A percentile compares a stretch with the other conserved stretches of the same genome.
These are phyloP conservation scores for Melocanna baccifera DNA, from an alignment of 176 grass and related monocot species.

Conservation along the genomic window DNA sequence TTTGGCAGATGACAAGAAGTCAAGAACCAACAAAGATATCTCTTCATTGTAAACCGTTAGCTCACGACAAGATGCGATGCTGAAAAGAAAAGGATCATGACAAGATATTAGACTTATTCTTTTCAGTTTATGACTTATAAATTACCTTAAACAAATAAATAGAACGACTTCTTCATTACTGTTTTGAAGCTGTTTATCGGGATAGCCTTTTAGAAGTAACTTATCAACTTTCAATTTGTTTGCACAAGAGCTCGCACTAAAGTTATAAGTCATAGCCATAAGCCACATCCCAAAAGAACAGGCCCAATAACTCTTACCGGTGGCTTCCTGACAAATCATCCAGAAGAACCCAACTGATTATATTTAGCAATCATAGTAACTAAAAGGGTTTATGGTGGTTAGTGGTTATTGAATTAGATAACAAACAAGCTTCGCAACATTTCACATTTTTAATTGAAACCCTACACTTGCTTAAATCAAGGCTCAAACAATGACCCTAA, in stretches of 20 bases:
- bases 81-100: not conserved
- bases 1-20: not conserved
- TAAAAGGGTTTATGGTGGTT: not conserved
- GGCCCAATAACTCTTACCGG: not conserved
- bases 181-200: too few species aligned
- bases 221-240: too few species aligned
- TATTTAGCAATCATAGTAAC: not conserved
- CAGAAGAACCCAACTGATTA: not conserved
- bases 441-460: not conserved
- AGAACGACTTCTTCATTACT: fast-evolving
- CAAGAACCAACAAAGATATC: not conserved
- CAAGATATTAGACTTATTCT: not conserved
- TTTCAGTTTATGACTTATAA: too few species aligned
- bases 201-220: too few species aligned
- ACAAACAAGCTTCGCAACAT: not conserved
- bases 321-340: not conserved
- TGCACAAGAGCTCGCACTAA: too few species aligned
- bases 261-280: too few species aligned
- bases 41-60: not conserved
- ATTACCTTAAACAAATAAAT: too few species aligned
- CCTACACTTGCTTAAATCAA: not conserved
- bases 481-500: not conserved
- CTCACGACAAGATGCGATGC: not conserved
- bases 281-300: too few species aligned
- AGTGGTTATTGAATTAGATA: not conserved